Conservation (phyloP, 192 early-diverging fungal genomes). For the Coemansia sp. region DNA sequence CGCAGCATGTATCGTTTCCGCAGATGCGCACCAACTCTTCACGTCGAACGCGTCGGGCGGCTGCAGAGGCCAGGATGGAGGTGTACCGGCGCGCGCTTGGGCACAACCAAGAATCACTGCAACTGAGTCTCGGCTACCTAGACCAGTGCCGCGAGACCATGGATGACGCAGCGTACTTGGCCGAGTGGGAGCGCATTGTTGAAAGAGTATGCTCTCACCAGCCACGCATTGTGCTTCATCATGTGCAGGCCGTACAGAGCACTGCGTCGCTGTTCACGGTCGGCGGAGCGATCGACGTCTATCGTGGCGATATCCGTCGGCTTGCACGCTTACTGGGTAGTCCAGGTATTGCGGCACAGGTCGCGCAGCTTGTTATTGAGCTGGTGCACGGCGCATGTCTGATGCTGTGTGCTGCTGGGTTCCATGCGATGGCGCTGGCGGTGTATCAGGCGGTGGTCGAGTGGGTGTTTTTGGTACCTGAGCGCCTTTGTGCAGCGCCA, state of each 20-base stretch:
- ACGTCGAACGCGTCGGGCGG: no score
- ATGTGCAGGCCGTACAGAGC: slow-evolving; percentile 18
- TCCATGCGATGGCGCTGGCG: slow-evolving; percentile 10
- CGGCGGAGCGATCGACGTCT: slow-evolving; percentile 6
- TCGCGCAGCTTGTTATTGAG: slow-evolving; percentile 2
- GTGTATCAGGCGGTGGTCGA: slow-evolving; percentile 33
- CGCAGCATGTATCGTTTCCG: no score
- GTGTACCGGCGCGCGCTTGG: slow-evolving; percentile 14
- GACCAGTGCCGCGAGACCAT: slow-evolving; percentile 10
- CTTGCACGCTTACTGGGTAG: no score
- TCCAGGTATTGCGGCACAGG: no score
- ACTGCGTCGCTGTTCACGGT: slow-evolving; percentile 13
- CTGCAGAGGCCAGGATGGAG: slow-evolving; percentile 19
- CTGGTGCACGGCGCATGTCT: slow-evolving; percentile 24
- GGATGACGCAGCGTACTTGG: slow-evolving; percentile 8
- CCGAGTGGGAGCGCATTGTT: slow-evolving; percentile 13
- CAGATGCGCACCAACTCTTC: no score
- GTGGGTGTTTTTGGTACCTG: slow-evolving; percentile 24
- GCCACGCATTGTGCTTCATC: slow-evolving; percentile 6
- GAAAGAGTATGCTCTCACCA: neutral
- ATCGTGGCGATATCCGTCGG: no score
- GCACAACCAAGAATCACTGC: slow-evolving; percentile 8
- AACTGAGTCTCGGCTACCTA: slow-evolving; percentile 22
- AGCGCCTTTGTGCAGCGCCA: neutral
- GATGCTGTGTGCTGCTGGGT: slow-evolving; percentile 28